Evolutionary conservation across 257 asterid genomes (phyloP).

Genomic region (Jacaranda copaia): DNA sequence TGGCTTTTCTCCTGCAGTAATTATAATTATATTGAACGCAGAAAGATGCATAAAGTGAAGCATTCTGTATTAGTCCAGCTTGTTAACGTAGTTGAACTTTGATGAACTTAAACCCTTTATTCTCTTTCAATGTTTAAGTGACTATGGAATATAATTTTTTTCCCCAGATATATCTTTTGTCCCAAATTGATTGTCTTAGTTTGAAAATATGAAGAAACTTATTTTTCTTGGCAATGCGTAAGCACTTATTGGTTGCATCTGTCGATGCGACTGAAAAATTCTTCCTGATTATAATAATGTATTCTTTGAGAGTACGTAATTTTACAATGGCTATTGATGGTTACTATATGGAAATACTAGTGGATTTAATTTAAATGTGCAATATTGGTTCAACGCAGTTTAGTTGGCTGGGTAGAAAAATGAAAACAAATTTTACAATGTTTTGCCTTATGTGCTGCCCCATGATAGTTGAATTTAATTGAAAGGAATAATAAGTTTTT

Average conservation of each 20-base stretch:
- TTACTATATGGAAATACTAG: not conserved
- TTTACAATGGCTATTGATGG: not conserved
- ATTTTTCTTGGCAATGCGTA: slow-evolving; percentile 1
- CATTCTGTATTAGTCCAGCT: not conserved
- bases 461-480: not conserved
- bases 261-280: not conserved
- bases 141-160: not conserved
- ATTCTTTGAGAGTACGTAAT: not conserved
- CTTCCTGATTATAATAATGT: not conserved
- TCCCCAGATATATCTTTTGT: not conserved
- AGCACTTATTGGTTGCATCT: no score
- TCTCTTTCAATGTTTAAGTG: not conserved
- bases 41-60: not conserved
- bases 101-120: not conserved
- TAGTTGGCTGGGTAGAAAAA: not conserved
- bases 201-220: not conserved
- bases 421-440: no score
- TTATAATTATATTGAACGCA: not conserved
- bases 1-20: not conserved
- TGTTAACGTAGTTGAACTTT: slow-evolving; percentile 23
- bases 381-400: not conserved
- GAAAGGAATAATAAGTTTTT: not conserved
- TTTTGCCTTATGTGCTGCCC: not conserved
- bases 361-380: not conserved
- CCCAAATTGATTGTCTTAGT: not conserved